Base-by-base conservation (phyloP, 257 asterid genomes). In the Avicennia marina region DNA sequence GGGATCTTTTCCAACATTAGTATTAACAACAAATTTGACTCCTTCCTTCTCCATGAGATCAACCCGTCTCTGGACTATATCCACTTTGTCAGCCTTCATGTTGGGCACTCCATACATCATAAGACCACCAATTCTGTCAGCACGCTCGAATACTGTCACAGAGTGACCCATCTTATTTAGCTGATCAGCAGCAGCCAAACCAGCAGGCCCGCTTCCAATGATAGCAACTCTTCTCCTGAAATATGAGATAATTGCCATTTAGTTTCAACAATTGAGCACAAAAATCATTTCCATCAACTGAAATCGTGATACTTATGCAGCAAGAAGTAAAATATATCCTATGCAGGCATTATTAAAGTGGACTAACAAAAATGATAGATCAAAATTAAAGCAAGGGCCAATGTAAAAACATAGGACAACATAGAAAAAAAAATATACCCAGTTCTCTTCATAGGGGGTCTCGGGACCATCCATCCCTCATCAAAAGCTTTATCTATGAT, bases 71-170 rank as follows among this genome's bases (percentile, higher is more conserved):
- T 89, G 96, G 49, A 93, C 97, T 8, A 89, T 43, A 58, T 86
- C 85, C 46, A 81, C 55, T 78, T 93, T 93, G 81, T 89, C 99
- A 0, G 99, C 75, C 78, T 93, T 93, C 99, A 89, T 93, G 76
- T 89, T 93, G 3, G 99, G 99, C 60, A 93, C 99, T 19, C 99
- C 97, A 65, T 93, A 93, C 97, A 93, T 89, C 99, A 93, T 89
- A 58, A 93, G 94, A 47, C 99, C 99, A 33, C 99, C 99, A 58
- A 89, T 76, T 75, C 99, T 75, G 77, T 93, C 99, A 17, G 99
- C 82, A 54, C 97, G 99, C 71, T 93, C 99, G 60, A 80, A 89
- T 47, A 93, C 94, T 0, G 93, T 86, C 61, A 89, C 99, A 6
- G 78, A 62, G 78, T 93, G 99, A 38, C 99, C 99, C 83, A 72